A percentile compares a stretch with the other conserved stretches of the same genome.
phyloP scores from a whole-genome alignment of 108 stramenopile species.

The Skeletonema grethae region DNA sequence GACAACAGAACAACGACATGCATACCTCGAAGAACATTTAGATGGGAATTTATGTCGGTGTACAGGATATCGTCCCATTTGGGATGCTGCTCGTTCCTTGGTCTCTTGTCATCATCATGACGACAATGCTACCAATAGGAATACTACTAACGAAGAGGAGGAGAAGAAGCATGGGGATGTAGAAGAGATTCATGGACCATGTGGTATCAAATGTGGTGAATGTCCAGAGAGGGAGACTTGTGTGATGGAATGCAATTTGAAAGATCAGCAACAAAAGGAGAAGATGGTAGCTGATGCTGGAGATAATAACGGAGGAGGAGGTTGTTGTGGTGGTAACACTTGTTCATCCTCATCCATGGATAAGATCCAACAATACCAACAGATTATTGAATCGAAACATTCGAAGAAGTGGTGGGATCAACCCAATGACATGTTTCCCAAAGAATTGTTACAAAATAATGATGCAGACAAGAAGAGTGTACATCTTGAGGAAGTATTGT shows the following conservation, averaged over 20 bases:
- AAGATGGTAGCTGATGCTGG: neutral
- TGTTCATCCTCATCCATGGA: conserved; percentile 56
- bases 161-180: neutral
- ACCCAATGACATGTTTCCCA: conserved; percentile 75
- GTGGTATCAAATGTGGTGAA: conserved; percentile 72
- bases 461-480: neutral
- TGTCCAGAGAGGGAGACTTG: conserved; percentile 79
- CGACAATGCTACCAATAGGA: too few species aligned
- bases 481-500: conserved; percentile 11
- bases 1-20: conserved; percentile 63
- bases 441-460: conserved; percentile 41
- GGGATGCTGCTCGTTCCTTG: conserved; percentile 89
- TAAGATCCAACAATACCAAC: conserved; percentile 57
- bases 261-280: conserved; percentile 14
- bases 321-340: conserved; percentile 12
- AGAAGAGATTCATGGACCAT: conserved; percentile 59
- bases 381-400: conserved; percentile 30
- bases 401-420: conserved; percentile 60
- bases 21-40: conserved; percentile 90
- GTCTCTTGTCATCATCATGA: neutral
- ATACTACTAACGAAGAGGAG: too few species aligned
- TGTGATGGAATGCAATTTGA: conserved; percentile 71
- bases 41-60: conserved; percentile 97
- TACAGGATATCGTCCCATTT: conserved; percentile 96
- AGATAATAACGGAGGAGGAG: neutral